These are phyloP conservation scores for Pyrus hybrid DNA, from an alignment of 331 rosid genomes.

Conservation along the genomic window DNA sequence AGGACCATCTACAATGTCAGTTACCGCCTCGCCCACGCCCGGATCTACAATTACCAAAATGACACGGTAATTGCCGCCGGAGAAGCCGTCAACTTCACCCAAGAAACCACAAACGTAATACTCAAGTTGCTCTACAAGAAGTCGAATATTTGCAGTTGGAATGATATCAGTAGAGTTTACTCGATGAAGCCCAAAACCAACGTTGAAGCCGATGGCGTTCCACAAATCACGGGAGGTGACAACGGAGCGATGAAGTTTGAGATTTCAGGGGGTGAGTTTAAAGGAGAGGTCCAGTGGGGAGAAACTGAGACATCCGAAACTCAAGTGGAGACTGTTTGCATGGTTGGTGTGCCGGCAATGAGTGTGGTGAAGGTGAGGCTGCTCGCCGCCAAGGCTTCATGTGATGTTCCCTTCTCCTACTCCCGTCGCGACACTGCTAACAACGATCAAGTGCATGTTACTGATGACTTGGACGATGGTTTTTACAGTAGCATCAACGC, in stretches of 20 bases:
- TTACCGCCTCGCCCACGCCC: neutral
- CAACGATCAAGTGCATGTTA: neutral
- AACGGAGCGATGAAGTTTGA: neutral
- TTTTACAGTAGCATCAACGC: neutral
- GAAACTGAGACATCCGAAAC: neutral
- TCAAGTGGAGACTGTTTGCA: neutral
- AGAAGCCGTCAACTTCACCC: neutral
- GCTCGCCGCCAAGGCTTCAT: neutral
- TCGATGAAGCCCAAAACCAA: neutral
- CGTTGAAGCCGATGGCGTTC: neutral
- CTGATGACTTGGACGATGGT: neutral
- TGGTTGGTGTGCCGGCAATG: neutral
- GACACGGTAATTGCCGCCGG: neutral
- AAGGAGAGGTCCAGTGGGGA: constrained; percentile 5
- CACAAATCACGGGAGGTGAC: neutral
- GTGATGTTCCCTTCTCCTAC: constrained; percentile 8
- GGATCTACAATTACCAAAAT: neutral
- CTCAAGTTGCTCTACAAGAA: neutral
- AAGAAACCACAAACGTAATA: neutral
- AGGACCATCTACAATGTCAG: neutral
- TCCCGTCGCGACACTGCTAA: neutral
- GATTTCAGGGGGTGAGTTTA: neutral
- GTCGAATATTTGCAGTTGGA: neutral
- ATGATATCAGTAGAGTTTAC: neutral
- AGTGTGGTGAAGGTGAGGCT: neutral